Base-by-base conservation (phyloP, 257 asterid species). In the Solanum habrochaites region DNA sequence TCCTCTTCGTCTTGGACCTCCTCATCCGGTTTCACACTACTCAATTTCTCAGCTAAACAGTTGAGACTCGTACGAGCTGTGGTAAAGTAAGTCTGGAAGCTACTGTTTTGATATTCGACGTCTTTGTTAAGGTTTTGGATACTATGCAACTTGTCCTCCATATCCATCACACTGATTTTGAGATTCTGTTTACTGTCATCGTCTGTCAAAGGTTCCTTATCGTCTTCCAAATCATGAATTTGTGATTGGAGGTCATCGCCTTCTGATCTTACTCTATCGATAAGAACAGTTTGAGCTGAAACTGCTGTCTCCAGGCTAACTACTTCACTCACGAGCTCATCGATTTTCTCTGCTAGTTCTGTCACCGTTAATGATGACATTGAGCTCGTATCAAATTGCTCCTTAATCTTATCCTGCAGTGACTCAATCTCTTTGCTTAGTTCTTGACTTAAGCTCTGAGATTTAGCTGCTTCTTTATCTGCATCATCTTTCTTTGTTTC, bases 341-440 rank as follows among this genome's bases (percentile, higher is more conserved):
- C 99, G 10, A 97, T 94, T 91, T 95, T 97, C 92, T 94, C 99
- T 6, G 96, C 98, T 77, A 97, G 82, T 89, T 94, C 93, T 56
- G 96, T 88, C 86, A 95, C 98, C 0, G 98, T 93, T 35, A 95
- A 85, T n/a, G 95, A 45, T 15, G 21, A 85, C 45, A 82, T 69
- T 13, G 93, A 74, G 83, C 88, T 87, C 40, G 69, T 27, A 88
- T 93, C 94, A 29, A 73, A 62, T 8, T 86, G 85, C 47, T 82
- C 91, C 29, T 87, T 87, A 23, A 81, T 52, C 64, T 88, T 91
- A 85, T 90, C 90, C 73, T 70, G 82, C 20, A 86, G 80, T 3
- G 72, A 75, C 37, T 86, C 86, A 3, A 82, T 83, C n/a, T 87
- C 86, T 11, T 90, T 86, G 6, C 89, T 88, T 23, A 74, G 66